Conservation (phyloP, 257 asterid species). For the Nicotiana otophora region DNA sequence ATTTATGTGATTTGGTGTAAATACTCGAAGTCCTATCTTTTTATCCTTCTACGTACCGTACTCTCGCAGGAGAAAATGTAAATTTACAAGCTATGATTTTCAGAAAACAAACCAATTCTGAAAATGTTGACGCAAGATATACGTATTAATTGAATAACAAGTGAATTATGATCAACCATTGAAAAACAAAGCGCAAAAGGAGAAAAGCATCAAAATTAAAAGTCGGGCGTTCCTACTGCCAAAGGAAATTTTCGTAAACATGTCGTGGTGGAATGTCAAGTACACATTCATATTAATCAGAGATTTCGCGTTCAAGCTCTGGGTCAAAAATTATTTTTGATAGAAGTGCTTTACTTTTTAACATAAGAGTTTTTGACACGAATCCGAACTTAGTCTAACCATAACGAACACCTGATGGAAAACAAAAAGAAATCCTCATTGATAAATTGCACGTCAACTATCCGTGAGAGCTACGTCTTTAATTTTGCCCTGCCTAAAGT, state of each 20-base stretch:
- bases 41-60: too few relatives aligned
- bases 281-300: neutral
- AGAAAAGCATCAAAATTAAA: neutral
- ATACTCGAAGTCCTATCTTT: too few relatives aligned
- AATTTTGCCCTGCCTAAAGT: neutral
- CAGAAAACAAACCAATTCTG: too few relatives aligned
- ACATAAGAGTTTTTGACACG: too few relatives aligned
- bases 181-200: neutral
- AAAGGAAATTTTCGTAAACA: neutral
- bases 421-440: neutral
- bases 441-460: neutral
- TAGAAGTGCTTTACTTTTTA: neutral
- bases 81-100: too few relatives aligned
- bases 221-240: neutral
- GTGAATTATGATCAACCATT: neutral
- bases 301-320: too few relatives aligned
- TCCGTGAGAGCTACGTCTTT: neutral
- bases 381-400: too few relatives aligned
- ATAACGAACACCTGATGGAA: too few relatives aligned
- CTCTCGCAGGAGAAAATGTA: too few relatives aligned
- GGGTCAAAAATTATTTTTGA: neutral
- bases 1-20: too few relatives aligned
- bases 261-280: neutral
- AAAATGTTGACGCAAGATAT: too few relatives aligned
- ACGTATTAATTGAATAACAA: neutral